These are phyloP conservation scores for Yamadazyma dendronema DNA, from an alignment of 1,139 yeast genomes.

Conservation along the genomic window DNA sequence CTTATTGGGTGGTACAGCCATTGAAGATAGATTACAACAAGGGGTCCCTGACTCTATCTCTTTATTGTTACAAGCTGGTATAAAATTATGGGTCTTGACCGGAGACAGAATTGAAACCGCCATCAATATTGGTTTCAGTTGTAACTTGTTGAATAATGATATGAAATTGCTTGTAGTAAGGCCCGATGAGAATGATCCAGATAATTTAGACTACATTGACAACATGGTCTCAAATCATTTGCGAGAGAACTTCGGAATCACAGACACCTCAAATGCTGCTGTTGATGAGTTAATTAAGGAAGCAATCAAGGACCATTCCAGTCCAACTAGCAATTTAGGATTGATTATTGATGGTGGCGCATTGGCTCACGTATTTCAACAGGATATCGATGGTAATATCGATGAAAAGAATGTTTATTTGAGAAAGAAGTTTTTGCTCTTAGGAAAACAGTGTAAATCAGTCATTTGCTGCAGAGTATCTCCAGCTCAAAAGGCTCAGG, in stretches of 20 bases:
- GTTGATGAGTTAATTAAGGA: conserved; percentile 33
- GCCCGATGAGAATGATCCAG: conserved; percentile 32
- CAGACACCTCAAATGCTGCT: conserved; percentile 22
- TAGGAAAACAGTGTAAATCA: conserved; percentile 60
- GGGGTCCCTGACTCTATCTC: conserved; percentile 97
- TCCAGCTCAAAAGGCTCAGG: conserved; percentile 61
- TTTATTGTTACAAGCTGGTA: conserved; percentile 82
- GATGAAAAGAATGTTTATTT: conserved; percentile 20
- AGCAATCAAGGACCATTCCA: conserved; percentile 49
- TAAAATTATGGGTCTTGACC: conserved; percentile 94
- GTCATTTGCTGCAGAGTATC: conserved; percentile 66
- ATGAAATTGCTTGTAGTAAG: conserved; percentile 81
- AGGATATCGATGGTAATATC: conserved; percentile 13
- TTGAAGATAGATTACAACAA: conserved; percentile 91
- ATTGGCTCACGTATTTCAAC: conserved; percentile 39
- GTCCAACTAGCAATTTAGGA: conserved; percentile 48
- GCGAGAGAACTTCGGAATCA: conserved; percentile 36
- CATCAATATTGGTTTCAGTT: conserved; percentile 94
- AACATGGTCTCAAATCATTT: conserved; percentile 38
- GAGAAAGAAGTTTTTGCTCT: conserved; percentile 45
- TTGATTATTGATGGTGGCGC: conserved; percentile 59
- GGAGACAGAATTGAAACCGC: conserved; percentile 99
- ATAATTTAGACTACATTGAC: conserved; percentile 29
- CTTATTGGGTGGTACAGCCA: conserved; percentile 93
- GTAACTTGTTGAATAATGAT: conserved; percentile 80